A percentile compares a stretch with the other conserved stretches of the same genome.
Conservation (phyloP, 768 basidiomycete genomes). For the Strobilomyces echinocephalus region DNA sequence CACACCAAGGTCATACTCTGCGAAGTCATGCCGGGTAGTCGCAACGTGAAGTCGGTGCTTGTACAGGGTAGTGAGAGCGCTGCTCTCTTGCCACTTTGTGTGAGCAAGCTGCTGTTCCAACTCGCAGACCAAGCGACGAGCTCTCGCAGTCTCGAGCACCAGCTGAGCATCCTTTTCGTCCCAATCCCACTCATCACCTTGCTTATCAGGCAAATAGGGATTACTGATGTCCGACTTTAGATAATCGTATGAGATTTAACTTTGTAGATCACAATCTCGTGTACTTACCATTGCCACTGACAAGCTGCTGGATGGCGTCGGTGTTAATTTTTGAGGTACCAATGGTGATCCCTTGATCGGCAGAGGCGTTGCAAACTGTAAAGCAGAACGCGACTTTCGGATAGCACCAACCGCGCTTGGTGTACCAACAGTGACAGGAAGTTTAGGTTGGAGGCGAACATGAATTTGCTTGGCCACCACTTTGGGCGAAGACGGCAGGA, state of each 20-base stretch:
- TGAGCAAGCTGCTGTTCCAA: constrained; percentile 2
- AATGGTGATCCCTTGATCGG: neutral
- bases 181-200: too few relatives aligned
- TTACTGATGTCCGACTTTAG: too few relatives aligned
- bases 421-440: too few relatives aligned
- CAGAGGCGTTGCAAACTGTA: neutral
- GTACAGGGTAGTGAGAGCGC: neutral
- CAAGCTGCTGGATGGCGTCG: too few relatives aligned
- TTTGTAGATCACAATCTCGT: too few relatives aligned
- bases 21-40: neutral
- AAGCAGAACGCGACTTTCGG: neutral
- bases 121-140: neutral
- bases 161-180: neutral
- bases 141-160: neutral
- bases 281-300: neutral
- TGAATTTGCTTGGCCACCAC: too few relatives aligned
- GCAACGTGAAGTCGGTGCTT: neutral
- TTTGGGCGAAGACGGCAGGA: too few relatives aligned
- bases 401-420: neutral
- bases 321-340: neutral
- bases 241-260: too few relatives aligned
- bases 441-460: too few relatives aligned
- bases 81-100: neutral
- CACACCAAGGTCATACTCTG: neutral
- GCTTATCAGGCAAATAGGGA: neutral